Percentiles rank a stretch among this genome's conserved stretches.
These are phyloP conservation scores for Elaeis guineensis DNA, from an alignment of 176 grass and related monocot genomes.

Conservation along the genomic window DNA sequence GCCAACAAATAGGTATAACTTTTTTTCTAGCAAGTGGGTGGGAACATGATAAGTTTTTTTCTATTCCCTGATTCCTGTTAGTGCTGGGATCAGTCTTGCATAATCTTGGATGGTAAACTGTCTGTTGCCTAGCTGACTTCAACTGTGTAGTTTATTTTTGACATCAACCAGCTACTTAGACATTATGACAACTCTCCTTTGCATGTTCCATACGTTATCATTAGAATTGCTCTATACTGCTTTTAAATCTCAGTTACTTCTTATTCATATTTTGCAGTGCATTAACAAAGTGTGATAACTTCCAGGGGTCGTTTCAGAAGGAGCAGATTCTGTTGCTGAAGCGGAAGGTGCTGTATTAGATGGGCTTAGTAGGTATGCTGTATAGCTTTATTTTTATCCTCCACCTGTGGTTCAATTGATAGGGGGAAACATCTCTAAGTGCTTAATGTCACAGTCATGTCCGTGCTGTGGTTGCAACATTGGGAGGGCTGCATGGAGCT, in stretches of 20 bases:
- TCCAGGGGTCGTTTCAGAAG: constrained; percentile 76
- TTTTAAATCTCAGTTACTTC: not conserved
- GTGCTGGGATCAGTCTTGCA: too few species aligned
- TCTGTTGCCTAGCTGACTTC: too few species aligned
- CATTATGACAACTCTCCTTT: too few species aligned
- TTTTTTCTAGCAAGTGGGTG: too few species aligned
- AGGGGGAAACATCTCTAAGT: not conserved
- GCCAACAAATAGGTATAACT: too few species aligned
- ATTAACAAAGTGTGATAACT: constrained; percentile 29
- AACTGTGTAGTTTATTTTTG: too few species aligned
- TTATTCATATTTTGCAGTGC: constrained; percentile 3
- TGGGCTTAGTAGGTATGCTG: constrained; percentile 78
- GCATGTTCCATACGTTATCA: too few species aligned
- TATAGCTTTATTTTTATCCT: not conserved
- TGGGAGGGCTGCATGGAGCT: constrained; percentile 79
- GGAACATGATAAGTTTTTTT: too few species aligned
- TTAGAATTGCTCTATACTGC: not conserved
- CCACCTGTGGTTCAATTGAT: not conserved
- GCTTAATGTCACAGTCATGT: constrained; percentile 48
- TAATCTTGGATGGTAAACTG: too few species aligned
- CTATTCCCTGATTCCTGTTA: too few species aligned
- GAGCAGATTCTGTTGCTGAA: constrained; percentile 63
- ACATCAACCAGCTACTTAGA: too few species aligned
- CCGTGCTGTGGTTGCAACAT: constrained; percentile 63
- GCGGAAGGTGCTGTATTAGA: constrained; percentile 71